Base-by-base conservation (phyloP, 129 eudicot species). In the Sambucus nigra region DNA sequence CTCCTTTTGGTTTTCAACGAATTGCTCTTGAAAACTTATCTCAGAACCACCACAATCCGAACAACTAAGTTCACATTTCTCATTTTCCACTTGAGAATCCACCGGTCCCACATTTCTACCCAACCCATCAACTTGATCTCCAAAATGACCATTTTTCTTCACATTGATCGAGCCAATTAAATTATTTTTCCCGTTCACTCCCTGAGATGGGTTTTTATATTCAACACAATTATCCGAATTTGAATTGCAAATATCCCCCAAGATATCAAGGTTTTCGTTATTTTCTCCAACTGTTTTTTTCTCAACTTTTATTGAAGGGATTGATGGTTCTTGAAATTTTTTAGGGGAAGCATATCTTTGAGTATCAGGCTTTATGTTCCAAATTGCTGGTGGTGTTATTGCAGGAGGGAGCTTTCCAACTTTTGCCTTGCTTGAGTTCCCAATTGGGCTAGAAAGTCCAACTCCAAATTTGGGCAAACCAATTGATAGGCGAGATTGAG, bases 361-460 rank as follows among this genome's bases (percentile, higher is more conserved):
- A 35, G 68, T 33, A 41, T 65, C 66, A 55, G 60, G 71, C 57
- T 74, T 72, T 57, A 28, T n/a, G 47, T 47, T n/a, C n/a, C n/a
- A n/a, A n/a, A n/a, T n/a, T n/a, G n/a, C n/a, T n/a, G n/a, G n/a
- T n/a, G n/a, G n/a, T n/a, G n/a, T n/a, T n/a, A n/a, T n/a, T n/a
- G n/a, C n/a, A n/a, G n/a, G n/a, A n/a, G n/a, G n/a, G n/a, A n/a
- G n/a, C n/a, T n/a, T 70, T 24, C n/a, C 50, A 15, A 38, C 23
- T 57, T 18, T 42, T 15, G 39, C 31, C 47, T 57, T 57, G 31
- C 16, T 58, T 46, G 47, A 24, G 19, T 24, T 25, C 63, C 52
- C 52, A 42, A n/a, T 48, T 42, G 63, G 39, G 51, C 62, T 57
- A 40, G 49, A 9, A 16, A 15, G 14, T 13, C 19, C 48, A n/a